phyloP scores from a whole-genome alignment of 345 rosid species.

The Toxicodendron radicans region DNA sequence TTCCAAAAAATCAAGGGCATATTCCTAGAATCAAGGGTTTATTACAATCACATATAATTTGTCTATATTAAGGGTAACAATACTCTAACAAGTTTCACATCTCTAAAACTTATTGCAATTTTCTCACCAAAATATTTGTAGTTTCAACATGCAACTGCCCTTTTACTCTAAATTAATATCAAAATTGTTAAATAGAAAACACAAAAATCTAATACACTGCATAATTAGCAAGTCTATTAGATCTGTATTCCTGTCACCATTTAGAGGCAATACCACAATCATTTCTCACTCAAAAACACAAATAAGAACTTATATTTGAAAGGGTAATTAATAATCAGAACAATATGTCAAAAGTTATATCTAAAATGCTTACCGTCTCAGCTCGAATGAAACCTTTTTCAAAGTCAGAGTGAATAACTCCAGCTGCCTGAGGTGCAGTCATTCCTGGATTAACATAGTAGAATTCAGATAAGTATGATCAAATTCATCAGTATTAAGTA shows the following conservation, averaged over 20 bases:
- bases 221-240: not conserved
- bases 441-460: constrained; percentile 55
- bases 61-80: not conserved
- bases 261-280: not conserved
- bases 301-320: not conserved
- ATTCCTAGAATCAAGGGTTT: not conserved
- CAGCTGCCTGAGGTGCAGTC: constrained; percentile 99
- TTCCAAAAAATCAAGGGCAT: no score
- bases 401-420: constrained; percentile 95
- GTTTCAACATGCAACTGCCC: not conserved
- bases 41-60: not conserved
- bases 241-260: not conserved
- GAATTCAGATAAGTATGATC: constrained; percentile 5
- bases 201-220: not conserved
- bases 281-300: not conserved
- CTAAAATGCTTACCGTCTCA: constrained; percentile 68
- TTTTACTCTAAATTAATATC: not conserved
- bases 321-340: not conserved
- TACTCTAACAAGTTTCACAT: not conserved
- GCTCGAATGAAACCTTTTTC: constrained; percentile 99
- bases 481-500: not conserved
- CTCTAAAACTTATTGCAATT: not conserved
- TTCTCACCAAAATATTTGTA: not conserved
- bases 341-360: not conserved
- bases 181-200: not conserved